These are phyloP conservation scores for Cryptosporidium parvum DNA, from an alignment of 169 alveolate genomes.

Conservation along the genomic window DNA sequence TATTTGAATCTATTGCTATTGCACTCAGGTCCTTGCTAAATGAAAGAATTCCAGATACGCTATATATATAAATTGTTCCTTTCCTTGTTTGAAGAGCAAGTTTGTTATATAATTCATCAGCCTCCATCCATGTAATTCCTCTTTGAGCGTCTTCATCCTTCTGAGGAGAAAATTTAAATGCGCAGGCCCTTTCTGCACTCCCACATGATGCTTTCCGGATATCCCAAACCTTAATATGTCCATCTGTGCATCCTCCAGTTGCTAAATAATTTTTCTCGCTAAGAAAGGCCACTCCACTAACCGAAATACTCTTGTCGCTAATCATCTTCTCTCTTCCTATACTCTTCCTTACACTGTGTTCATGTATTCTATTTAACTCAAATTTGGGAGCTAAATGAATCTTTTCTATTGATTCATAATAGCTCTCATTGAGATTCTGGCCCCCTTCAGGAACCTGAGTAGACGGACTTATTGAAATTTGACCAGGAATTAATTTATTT, in stretches of 20 bases:
- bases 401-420: constrained; percentile 10
- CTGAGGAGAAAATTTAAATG: constrained; percentile 33
- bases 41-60: constrained; percentile 44
- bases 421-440: not conserved
- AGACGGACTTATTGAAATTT: no score
- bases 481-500: not conserved
- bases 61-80: constrained; percentile 34
- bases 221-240: constrained; percentile 57
- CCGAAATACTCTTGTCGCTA: constrained; percentile 29
- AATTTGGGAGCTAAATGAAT: constrained; percentile 26
- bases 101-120: constrained; percentile 33
- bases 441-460: not conserved
- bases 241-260: constrained; percentile 64
- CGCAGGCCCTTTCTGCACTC: not conserved
- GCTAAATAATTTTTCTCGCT: constrained; percentile 28
- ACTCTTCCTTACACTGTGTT: constrained; percentile 11
- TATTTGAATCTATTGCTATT: constrained; percentile 3
- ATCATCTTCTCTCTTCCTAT: constrained; percentile 18
- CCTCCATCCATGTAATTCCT: constrained; percentile 68
- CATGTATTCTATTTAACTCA: constrained; percentile 53
- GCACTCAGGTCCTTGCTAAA: not conserved
- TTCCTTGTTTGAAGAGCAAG: constrained; percentile 56
- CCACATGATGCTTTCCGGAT: constrained; percentile 28
- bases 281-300: constrained; percentile 63
- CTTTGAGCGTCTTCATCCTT: constrained; percentile 18